Conservation (phyloP, 306 rosid species). For the Begonia peltatifolia region DNA sequence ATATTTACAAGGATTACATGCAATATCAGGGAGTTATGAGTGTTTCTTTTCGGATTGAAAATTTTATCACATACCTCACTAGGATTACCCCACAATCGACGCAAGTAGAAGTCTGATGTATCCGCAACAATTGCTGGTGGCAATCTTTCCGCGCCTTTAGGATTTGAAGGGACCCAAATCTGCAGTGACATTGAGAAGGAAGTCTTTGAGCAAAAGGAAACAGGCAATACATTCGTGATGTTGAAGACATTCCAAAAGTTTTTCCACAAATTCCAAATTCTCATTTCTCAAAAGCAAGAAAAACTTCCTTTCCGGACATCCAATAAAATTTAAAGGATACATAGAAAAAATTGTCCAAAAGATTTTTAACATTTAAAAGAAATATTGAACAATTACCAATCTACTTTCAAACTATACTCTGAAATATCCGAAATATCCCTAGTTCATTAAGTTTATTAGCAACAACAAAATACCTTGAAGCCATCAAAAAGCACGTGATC, state of each 20-base stretch:
- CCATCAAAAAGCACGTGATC: not conserved
- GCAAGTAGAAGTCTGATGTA: constrained; percentile 68
- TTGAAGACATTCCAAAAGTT: no score
- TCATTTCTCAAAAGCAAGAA: not conserved
- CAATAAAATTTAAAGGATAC: not conserved
- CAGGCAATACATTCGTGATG: not conserved
- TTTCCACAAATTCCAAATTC: no score
- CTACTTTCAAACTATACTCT: not conserved
- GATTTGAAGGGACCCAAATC: constrained; percentile 96
- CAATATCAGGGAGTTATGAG: no score
- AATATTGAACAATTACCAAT: no score
- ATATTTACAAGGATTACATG: no score
- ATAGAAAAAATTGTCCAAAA: not conserved
- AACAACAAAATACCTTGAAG: no score
- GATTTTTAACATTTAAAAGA: not conserved
- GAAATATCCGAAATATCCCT: not conserved
- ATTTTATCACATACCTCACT: constrained; percentile 45
- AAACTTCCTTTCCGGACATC: not conserved
- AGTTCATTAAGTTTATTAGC: no score
- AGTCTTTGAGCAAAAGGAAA: not conserved
- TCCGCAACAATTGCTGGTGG: constrained; percentile 74
- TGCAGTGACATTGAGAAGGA: constrained; percentile 23
- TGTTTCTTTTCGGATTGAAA: no score
- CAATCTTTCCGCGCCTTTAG: constrained; percentile 86
- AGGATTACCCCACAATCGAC: constrained; percentile 94